phyloP scores from a whole-genome alignment of 768 basidiomycete species.

The Nevesoporus exiguus region DNA sequence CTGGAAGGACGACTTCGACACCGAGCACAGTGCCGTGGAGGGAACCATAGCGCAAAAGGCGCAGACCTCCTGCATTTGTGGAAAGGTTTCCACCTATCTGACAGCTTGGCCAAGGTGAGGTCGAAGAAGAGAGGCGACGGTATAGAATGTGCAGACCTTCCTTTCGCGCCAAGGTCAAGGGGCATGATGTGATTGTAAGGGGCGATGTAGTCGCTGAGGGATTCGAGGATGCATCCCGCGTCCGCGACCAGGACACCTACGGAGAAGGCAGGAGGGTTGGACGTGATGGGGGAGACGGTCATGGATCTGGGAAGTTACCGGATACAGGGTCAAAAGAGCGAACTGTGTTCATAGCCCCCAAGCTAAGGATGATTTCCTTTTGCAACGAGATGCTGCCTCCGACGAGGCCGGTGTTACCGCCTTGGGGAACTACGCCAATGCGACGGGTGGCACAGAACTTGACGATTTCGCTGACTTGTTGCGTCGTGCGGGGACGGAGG shows the following conservation, averaged over 20 bases:
- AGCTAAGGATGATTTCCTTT: slow-evolving; percentile 84
- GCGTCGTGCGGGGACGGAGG: slow-evolving; percentile 81
- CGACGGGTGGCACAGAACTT: slow-evolving; percentile 78
- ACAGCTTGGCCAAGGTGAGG: slow-evolving; percentile 51
- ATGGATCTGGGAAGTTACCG: slow-evolving; percentile 40
- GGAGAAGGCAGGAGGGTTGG: slow-evolving; percentile 4
- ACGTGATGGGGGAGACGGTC: slow-evolving; percentile 3
- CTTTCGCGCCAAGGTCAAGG: slow-evolving; percentile 92
- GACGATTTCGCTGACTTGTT: slow-evolving; percentile 86
- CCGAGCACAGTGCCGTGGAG: slow-evolving; percentile 94
- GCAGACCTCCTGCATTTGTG: slow-evolving; percentile 96
- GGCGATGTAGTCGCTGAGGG: slow-evolving; percentile 79
- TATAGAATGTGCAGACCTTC: slow-evolving; percentile 55
- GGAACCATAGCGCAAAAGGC: slow-evolving; percentile 90
- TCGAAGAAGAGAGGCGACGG: not conserved
- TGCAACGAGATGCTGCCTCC: slow-evolving; percentile 88
- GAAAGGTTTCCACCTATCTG: slow-evolving; percentile 97
- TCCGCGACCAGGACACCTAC: slow-evolving; percentile 88
- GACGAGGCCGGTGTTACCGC: slow-evolving; percentile 97
- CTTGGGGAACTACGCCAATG: slow-evolving; percentile 94
- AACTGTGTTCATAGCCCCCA: slow-evolving; percentile 77
- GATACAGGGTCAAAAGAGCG: slow-evolving; percentile 83
- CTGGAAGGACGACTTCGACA: slow-evolving; percentile 91
- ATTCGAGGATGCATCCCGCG: slow-evolving; percentile 91
- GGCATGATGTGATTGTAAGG: slow-evolving; percentile 95